Percentiles rank a stretch among this genome's conserved stretches.
Conservation (phyloP, 2,329 filamentous ascomycete species). For the Curvularia lunata region DNA sequence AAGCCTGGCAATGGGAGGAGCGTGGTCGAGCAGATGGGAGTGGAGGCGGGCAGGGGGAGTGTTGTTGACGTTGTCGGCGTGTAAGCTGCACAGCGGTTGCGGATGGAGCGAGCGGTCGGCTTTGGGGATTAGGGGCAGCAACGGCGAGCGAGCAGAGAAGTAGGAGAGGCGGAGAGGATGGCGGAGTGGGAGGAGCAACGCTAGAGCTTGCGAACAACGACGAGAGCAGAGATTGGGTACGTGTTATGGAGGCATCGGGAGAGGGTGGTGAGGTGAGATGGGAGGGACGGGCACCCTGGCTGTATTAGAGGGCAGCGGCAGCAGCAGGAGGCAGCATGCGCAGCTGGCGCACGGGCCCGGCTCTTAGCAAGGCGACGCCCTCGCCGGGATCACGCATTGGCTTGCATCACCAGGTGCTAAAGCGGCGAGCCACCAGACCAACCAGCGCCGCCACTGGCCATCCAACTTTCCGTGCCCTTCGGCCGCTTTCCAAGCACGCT, state of each 20-base stretch:
- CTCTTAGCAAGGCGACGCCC: constrained; percentile 20
- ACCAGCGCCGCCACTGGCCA: constrained; percentile 18
- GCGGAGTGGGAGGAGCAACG: constrained; percentile 22
- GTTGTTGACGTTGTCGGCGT: constrained; percentile 28
- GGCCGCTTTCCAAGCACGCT: constrained; percentile 15
- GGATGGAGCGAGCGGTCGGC: constrained; percentile 40
- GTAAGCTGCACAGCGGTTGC: constrained; percentile 27
- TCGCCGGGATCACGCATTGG: constrained; percentile 10
- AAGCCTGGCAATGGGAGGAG: constrained; percentile 26
- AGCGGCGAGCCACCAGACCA: constrained; percentile 22
- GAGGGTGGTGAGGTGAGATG: constrained; percentile 32
- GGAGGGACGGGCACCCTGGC: constrained; percentile 24
- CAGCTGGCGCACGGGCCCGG: constrained; percentile 1
- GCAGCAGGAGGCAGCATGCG: constrained; percentile 3
- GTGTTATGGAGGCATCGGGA: constrained; percentile 41
- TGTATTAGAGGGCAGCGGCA: constrained; percentile 23
- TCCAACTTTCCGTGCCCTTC: constrained; percentile 25
- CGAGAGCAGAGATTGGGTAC: constrained; percentile 27
- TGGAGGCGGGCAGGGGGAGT: constrained; percentile 14
- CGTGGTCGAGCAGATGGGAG: constrained; percentile 37
- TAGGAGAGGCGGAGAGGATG: background rate
- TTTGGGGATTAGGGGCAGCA: constrained; percentile 26
- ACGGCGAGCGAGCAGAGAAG: constrained; percentile 4
- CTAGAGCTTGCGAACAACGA: constrained; percentile 39
- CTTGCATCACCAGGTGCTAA: constrained; percentile 20